A percentile compares a stretch with the other conserved stretches of the same genome.
These are phyloP conservation scores for Penicillium sp. DNA, from an alignment of 2,329 filamentous ascomycete genomes.

Conservation along the genomic window DNA sequence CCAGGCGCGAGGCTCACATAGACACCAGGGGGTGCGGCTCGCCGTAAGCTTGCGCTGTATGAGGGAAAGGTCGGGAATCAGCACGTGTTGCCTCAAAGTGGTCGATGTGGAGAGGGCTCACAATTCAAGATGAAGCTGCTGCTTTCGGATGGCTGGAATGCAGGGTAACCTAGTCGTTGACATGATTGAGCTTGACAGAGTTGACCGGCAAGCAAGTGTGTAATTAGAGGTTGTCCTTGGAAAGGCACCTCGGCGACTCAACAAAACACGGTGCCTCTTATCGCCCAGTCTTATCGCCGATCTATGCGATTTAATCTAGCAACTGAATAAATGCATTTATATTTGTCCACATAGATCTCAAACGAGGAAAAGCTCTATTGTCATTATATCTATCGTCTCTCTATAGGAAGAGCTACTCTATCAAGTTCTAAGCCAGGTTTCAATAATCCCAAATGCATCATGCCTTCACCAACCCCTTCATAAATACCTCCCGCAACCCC, in stretches of 20 bases:
- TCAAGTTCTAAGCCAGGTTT: slow-evolving; percentile 21
- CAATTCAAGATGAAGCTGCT: slow-evolving; percentile 82
- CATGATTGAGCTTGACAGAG: slow-evolving; percentile 24
- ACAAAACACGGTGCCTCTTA: slow-evolving; percentile 7
- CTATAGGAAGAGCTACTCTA: slow-evolving; percentile 14
- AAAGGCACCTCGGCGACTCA: slow-evolving; percentile 2
- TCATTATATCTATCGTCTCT: slow-evolving; percentile 4
- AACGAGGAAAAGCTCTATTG: not conserved
- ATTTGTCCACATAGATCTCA: not conserved
- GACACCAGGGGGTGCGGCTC: slow-evolving; percentile 80
- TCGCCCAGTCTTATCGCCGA: slow-evolving; percentile 15
- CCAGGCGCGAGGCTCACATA: slow-evolving; percentile 83
- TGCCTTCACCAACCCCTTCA: slow-evolving; percentile 61
- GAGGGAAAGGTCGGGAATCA: slow-evolving; percentile 5
- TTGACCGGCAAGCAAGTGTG: not conserved
- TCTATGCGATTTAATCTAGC: not conserved
- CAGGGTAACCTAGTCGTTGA: slow-evolving; percentile 40
- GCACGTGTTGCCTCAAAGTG: not conserved
- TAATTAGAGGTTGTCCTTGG: not conserved
- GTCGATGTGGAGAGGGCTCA: slow-evolving; percentile 47
- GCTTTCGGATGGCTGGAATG: slow-evolving; percentile 62
- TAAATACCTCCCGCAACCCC: slow-evolving; percentile 67
- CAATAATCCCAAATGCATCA: slow-evolving; percentile 47
- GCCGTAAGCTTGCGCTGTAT: slow-evolving; percentile 73
- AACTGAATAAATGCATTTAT: no score